Conservation (phyloP, 768 basidiomycete genomes). For the Mrakia blollopis region DNA sequence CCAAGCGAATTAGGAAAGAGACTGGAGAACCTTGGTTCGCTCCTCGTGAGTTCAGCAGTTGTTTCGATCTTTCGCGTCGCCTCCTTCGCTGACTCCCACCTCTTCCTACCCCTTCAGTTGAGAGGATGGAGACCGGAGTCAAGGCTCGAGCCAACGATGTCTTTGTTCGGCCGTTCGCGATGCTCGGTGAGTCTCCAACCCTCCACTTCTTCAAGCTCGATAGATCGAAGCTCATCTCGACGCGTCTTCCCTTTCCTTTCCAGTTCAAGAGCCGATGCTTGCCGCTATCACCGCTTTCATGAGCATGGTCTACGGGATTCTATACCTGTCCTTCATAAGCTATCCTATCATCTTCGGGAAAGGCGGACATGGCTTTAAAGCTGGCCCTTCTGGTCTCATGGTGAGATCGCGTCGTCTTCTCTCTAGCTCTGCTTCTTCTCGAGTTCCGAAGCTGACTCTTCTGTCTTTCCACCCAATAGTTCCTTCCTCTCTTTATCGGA, state of each 20-base stretch:
- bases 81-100: not conserved
- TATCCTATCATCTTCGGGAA: conserved; percentile 38
- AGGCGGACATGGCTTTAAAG: conserved; percentile 43
- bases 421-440: too few species aligned
- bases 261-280: conserved; percentile 38
- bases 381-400: conserved; percentile 43
- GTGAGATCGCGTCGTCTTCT: conserved; percentile 44
- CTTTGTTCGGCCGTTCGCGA: conserved; percentile 43
- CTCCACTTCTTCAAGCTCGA: too few species aligned
- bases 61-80: not conserved
- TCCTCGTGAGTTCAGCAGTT: conserved; percentile 25
- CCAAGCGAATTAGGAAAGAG: conserved; percentile 42
- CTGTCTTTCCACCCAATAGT: too few species aligned
- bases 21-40: conserved; percentile 42
- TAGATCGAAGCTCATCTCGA: not conserved
- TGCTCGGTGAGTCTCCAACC: conserved; percentile 40
- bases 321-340: conserved; percentile 43
- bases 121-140: conserved; percentile 30
- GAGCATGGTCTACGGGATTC: conserved; percentile 26
- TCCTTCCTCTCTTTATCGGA: not conserved
- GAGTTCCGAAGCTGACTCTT: conserved; percentile 32
- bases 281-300: not conserved
- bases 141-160: conserved; percentile 39
- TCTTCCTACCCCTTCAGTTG: not conserved
- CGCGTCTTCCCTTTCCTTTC: not conserved